These are phyloP conservation scores for Hymenoscyphus repandus DNA, from an alignment of 2,329 filamentous ascomycete genomes.

Conservation along the genomic window DNA sequence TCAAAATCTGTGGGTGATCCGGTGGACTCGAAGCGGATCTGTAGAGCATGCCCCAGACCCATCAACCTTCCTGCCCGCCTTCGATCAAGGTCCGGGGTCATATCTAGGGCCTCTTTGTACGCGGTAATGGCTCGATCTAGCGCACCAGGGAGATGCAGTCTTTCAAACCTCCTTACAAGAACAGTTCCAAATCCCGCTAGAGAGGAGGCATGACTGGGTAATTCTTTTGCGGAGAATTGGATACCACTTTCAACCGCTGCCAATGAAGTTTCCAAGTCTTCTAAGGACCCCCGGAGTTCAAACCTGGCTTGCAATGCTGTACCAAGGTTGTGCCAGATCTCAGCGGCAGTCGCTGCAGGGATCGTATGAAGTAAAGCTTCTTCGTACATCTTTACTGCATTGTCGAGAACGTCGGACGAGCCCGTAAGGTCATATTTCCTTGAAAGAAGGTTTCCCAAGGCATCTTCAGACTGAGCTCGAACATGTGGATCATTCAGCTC, in stretches of 20 bases:
- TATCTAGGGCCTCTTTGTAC: background rate
- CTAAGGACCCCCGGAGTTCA: background rate
- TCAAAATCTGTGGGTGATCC: background rate
- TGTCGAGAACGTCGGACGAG: background rate
- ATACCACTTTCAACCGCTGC: background rate
- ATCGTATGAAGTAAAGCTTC: background rate
- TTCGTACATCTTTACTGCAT: background rate
- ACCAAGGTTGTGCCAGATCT: background rate
- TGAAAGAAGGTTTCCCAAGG: background rate
- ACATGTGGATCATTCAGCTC: background rate
- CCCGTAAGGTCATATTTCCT: background rate
- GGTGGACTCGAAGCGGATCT: background rate
- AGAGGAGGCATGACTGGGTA: background rate
- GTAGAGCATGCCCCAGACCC: background rate
- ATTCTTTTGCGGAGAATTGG: background rate
- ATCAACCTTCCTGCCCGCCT: background rate
- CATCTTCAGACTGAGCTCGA: background rate
- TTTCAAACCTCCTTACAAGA: background rate
- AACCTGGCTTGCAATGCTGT: background rate
- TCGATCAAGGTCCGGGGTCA: background rate
- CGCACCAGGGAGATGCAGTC: background rate
- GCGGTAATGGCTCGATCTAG: background rate
- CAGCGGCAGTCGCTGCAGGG: background rate
- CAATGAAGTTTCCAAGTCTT: background rate
- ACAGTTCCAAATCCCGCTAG: background rate